Evolutionary conservation across 2,329 filamentous ascomycete genomes (phyloP).

Genomic region (Teratosphaeria epicoccoides): DNA sequence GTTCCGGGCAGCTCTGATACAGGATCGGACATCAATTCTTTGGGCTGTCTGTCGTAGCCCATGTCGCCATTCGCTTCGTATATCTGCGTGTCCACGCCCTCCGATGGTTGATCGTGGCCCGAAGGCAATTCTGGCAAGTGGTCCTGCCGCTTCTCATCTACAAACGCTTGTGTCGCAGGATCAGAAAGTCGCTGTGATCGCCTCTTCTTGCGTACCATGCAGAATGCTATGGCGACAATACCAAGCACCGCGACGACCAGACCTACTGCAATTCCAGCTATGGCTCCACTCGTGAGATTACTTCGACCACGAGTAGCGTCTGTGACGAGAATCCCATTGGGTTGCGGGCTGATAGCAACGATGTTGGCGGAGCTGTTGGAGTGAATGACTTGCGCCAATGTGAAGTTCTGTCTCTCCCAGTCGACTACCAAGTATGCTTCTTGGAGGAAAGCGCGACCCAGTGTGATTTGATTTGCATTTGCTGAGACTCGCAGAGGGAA

Average conservation of each 20-base stretch:
- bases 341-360: too few relatives aligned
- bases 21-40: too few relatives aligned
- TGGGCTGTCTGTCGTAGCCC: too few relatives aligned
- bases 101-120: neutral
- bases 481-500: constrained; percentile 31
- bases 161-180: neutral
- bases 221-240: neutral
- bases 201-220: neutral
- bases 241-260: too few relatives aligned
- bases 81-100: too few relatives aligned
- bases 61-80: too few relatives aligned
- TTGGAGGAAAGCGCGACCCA: constrained; percentile 32
- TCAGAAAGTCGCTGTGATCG: neutral
- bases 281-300: too few relatives aligned
- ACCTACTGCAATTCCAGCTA: too few relatives aligned
- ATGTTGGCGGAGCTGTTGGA: neutral
- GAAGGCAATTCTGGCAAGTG: neutral
- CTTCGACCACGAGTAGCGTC: too few relatives aligned
- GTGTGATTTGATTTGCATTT: constrained; percentile 28
- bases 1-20: neutral
- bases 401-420: constrained; percentile 25
- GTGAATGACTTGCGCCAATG: constrained; percentile 1
- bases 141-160: neutral
- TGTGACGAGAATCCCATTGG: too few relatives aligned
- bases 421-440: constrained; percentile 32